Evolutionary conservation across 106 monocot genomes (phyloP), one percentile per base, ranked within the genome.

Genomic region (Acorus gramineus): DNA sequence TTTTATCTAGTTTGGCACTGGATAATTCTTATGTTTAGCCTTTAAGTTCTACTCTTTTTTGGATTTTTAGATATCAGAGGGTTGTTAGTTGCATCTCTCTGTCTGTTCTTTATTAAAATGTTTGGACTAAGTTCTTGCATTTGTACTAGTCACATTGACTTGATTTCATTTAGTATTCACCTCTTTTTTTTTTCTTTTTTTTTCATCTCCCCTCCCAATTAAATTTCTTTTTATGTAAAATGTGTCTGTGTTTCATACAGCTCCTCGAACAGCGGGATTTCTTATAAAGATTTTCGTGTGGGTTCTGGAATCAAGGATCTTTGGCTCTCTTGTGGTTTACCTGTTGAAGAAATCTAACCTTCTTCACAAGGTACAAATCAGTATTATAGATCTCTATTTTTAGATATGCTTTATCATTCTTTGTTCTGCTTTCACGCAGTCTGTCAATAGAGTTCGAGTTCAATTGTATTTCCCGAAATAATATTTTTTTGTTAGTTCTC

Each of bases 281-380:
- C 72, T 93, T 10, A 84, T 89, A 6, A 93, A 89, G 77, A 73
- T 89, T 5, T 86, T 93, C 52, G 93, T 71, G 43, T 89, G 93
- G 93, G 69, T 93, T 70, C 62, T 93, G 72, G 93, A 93, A 77
- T 75, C 76, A 7, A 57, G 74, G 75, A 75, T 84, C 28, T 2
- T 89, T 13, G 93, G 93, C 2, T 70, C 79, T 3, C 64, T 86
- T 6, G 74, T 70, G 50, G 3, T 84, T 7, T 73, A 86, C 45
- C 59, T 89, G 2, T 63, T 89, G 46, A 79, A 81, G 75, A 93
- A 66, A 71, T 79, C 86, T 55, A 89, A 89, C 72, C 84, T 80
- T 43, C 60, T 93, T 13, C 86, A 93, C 62, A 89, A 81, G 89
- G 93, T 93, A 62, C 6, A 50, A 3, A 1, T 47, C 3, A 5